Conservation (phyloP, 2,329 filamentous ascomycete genomes). For the Neonectria ditissima region DNA sequence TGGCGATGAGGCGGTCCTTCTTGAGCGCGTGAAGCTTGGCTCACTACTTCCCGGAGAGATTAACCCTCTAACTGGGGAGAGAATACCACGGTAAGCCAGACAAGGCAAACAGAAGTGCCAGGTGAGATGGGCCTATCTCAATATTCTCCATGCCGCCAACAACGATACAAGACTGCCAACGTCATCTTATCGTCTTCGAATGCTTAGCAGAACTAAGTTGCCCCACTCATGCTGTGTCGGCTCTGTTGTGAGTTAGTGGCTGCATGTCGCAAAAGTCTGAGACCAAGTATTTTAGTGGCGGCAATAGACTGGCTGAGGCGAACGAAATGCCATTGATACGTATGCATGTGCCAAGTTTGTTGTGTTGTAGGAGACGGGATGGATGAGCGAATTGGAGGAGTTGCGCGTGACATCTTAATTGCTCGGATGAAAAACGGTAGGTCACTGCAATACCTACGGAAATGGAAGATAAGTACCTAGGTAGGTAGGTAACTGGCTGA, state of each 20-base stretch:
- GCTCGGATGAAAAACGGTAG: too few species aligned
- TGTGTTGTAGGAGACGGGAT: neutral
- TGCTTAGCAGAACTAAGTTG: constrained; percentile 5
- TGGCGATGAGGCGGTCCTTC: neutral
- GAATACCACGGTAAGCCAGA: neutral
- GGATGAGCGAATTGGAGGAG: neutral
- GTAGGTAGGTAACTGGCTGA: too few species aligned
- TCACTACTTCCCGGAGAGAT: neutral
- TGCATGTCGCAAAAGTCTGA: neutral
- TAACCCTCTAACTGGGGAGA: neutral
- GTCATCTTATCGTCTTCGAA: constrained; percentile 11
- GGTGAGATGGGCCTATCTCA: neutral
- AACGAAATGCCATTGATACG: neutral
- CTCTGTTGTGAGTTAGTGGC: constrained; percentile 5
- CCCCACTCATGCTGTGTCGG: constrained; percentile 14
- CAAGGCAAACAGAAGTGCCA: neutral
- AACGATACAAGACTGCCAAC: constrained; percentile 3
- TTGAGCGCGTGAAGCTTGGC: too few species aligned
- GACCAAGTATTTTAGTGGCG: too few species aligned
- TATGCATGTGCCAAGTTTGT: neutral
- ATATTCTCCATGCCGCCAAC: neutral
- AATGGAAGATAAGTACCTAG: too few species aligned
- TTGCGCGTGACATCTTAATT: neutral
- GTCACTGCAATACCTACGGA: too few species aligned
- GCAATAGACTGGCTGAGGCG: neutral